Evolutionary conservation across 345 rosid species (phyloP).

Genomic region (Linum trigynum): DNA sequence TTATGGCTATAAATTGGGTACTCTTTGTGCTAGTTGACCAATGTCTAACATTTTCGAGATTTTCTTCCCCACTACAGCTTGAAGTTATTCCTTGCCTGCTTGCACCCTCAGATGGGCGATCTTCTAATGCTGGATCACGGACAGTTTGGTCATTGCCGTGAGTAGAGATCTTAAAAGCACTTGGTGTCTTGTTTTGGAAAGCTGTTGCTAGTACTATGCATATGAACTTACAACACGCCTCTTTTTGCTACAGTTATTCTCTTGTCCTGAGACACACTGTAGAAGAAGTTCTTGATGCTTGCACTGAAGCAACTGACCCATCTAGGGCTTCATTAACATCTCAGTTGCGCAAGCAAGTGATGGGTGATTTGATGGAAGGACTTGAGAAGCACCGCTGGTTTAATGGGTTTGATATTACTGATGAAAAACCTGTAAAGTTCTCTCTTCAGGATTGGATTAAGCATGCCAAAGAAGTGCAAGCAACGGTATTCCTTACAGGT

Average conservation of each 20-base stretch:
- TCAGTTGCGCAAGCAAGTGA: slow-evolving; percentile 63
- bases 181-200: neutral
- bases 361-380: slow-evolving; percentile 62
- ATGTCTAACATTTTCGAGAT: slow-evolving; percentile 13
- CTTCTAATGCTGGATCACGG: slow-evolving; percentile 38
- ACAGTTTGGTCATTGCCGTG: slow-evolving; percentile 79
- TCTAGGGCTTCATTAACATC: slow-evolving; percentile 71
- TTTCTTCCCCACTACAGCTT: slow-evolving; percentile 47
- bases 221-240: neutral
- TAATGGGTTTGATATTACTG: slow-evolving; percentile 69
- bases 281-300: slow-evolving; percentile 86
- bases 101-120: slow-evolving; percentile 37
- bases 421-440: slow-evolving; percentile 46
- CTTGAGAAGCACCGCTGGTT: slow-evolving; percentile 63
- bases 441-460: slow-evolving; percentile 69
- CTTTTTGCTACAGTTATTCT: slow-evolving; percentile 53
- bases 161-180: slow-evolving; percentile 25
- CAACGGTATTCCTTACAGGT: slow-evolving; percentile 92
- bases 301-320: slow-evolving; percentile 82
- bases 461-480: slow-evolving; percentile 53
- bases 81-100: slow-evolving; percentile 81
- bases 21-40: slow-evolving; percentile 3
- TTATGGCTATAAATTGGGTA: slow-evolving; percentile 4
- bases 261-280: slow-evolving; percentile 91
- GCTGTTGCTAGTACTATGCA: slow-evolving; percentile 8